Evolutionary conservation across 129 eudicot species (phyloP), one percentile per base, ranked within the genome.

Genomic region (Apium graveolens): DNA sequence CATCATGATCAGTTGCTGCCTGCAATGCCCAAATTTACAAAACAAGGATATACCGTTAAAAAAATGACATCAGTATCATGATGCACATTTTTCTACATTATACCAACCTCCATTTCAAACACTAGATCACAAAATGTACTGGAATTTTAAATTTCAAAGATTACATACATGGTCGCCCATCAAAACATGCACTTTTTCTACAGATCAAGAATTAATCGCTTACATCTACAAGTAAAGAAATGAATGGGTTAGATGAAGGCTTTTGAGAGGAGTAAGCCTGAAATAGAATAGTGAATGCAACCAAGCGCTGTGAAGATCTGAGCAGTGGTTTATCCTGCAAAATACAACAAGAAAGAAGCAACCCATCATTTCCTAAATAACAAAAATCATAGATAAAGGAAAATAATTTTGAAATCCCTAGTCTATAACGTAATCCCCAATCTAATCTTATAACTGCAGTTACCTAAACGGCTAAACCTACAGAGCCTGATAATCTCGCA

Each of bases 251-350:
- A 14, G 83, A 53, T 44, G 91, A 90, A 55, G 96, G 80, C 70
- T 79, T 86, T 35, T 86, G 89, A 35, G 92, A 88, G 43, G 97
- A 71, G 79, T 95, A 90, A 20, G 96, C 84, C n/a, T 91, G 94
- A 81, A 86, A 83, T 66, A 95, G 83, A 57, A 95, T 87, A 29
- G 94, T 89, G 81, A 88, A 82, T 5, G 96, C 98, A 80, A 91
- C 89, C 76, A 95, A 86, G 41, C 98, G 96, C 83, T 95, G 94
- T 57, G 82, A 57, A 63, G 92, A 81, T 82, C 60, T 89, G 51
- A 95, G 91, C 78, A 90, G 45, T 55, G 79, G 69, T 81, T 92
- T 82, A 72, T 85, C 91, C 89, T 95, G 89, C 87, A 95, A 82
- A 20, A 79, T 51, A 42, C 41, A 73, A 57, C 45, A 45, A 32